Conservation (phyloP, 176 grass and related monocot species). For the Triticum turgidum region DNA sequence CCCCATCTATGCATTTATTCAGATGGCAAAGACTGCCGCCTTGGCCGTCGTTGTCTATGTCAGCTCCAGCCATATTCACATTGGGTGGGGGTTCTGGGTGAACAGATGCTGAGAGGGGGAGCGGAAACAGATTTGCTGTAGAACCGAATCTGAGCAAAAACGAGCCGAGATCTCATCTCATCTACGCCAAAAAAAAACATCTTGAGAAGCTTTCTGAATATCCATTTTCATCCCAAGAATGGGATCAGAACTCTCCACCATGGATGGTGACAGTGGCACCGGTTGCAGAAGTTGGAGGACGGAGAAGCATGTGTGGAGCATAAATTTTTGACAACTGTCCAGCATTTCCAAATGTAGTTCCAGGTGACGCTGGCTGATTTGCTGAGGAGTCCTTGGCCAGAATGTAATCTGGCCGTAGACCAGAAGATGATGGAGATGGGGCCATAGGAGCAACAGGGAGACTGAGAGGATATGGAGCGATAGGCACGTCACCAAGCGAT, state of each 20-base stretch:
- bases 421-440: conserved; percentile 46
- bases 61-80: conserved; percentile 57
- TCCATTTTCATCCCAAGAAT: conserved; percentile 26
- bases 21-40: conserved; percentile 21
- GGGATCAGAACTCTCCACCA: conserved; percentile 22
- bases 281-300: conserved; percentile 35
- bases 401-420: conserved; percentile 44
- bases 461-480: conserved; percentile 50
- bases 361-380: conserved; percentile 28
- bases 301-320: conserved; percentile 53
- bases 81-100: conserved; percentile 21
- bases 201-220: conserved; percentile 27
- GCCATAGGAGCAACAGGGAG: conserved; percentile 51
- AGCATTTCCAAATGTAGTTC: conserved; percentile 37
- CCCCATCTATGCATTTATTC: conserved; percentile 51
- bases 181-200: conserved; percentile 23
- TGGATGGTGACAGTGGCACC: conserved; percentile 24
- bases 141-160: conserved; percentile 37
- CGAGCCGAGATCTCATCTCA: conserved; percentile 41
- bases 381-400: conserved; percentile 39
- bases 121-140: neutral
- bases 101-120: conserved; percentile 5
- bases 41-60: conserved; percentile 45
- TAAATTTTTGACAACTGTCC: conserved; percentile 47
- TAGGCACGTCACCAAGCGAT: conserved; percentile 56